A percentile compares a stretch with the other conserved stretches of the same genome.
These are phyloP conservation scores for Globisporangium middletonii DNA, from an alignment of 352 stramenopile species.

Conservation along the genomic window DNA sequence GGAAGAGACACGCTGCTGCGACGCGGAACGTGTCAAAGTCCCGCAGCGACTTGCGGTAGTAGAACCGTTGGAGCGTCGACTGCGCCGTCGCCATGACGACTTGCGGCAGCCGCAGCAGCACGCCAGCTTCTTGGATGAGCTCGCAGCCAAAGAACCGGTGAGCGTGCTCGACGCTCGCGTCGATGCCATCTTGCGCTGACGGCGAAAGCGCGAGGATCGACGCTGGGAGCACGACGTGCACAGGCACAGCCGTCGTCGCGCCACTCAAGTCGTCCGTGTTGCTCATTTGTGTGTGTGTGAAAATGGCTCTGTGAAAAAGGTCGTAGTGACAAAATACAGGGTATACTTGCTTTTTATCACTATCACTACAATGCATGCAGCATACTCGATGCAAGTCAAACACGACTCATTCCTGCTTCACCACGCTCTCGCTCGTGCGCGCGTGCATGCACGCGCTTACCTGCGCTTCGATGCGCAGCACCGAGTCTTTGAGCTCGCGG, in stretches of 20 bases:
- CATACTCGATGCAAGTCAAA: not conserved
- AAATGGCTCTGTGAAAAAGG: not conserved
- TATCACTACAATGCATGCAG: too few species aligned
- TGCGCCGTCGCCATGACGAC: conserved; percentile 89
- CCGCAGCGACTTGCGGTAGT: conserved; percentile 74
- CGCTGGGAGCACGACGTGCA: conserved; percentile 42
- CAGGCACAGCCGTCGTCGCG: not conserved
- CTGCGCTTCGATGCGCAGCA: conserved; percentile 17
- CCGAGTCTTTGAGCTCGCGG: conserved; percentile 17
- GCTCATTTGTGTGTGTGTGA: not conserved
- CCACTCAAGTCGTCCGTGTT: not conserved
- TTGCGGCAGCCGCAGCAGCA: conserved; percentile 83
- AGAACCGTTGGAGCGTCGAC: conserved; percentile 90
- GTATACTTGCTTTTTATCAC: too few species aligned
- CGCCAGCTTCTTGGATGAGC: conserved; percentile 86
- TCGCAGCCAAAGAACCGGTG: conserved; percentile 89
- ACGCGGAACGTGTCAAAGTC: conserved; percentile 89
- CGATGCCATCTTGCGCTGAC: conserved; percentile 41
- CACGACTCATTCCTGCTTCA: not conserved
- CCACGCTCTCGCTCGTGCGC: not conserved
- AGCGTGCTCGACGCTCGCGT: conserved; percentile 20
- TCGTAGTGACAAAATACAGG: too few species aligned
- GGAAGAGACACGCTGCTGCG: conserved; percentile 84
- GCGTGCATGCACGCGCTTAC: conserved; percentile 2
- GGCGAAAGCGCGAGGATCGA: conserved; percentile 38